Conservation (phyloP, 108 stramenopile species). For the Skeletonema marinoi region DNA sequence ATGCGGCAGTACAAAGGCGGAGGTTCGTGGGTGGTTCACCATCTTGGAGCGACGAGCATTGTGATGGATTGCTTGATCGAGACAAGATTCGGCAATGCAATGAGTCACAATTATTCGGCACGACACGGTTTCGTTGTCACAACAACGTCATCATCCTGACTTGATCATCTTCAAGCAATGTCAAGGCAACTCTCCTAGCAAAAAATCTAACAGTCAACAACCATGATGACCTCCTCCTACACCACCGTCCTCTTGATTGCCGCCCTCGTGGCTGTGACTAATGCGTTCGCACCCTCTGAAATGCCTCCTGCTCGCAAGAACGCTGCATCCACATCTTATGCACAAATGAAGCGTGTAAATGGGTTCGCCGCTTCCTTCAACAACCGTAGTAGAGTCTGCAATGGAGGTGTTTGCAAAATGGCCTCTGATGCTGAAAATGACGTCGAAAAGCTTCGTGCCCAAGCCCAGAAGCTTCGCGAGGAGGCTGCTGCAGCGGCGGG, state of each 20-base stretch:
- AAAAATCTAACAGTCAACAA: neutral
- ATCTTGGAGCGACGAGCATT: neutral
- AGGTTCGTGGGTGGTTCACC: neutral
- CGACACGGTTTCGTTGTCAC: no score
- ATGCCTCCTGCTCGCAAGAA: slow-evolving; percentile 6
- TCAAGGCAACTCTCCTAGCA: no score
- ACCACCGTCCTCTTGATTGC: slow-evolving; percentile 15
- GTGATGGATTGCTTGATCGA: no score
- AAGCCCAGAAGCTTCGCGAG: slow-evolving; percentile 36
- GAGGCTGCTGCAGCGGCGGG: slow-evolving; percentile 40
- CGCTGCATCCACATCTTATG: slow-evolving; percentile 15
- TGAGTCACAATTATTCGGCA: no score
- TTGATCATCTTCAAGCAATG: no score
- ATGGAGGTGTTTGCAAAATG: slow-evolving; percentile 26
- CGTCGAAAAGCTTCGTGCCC: slow-evolving; percentile 24
- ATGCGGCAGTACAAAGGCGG: neutral
- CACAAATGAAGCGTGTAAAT: slow-evolving; percentile 34
- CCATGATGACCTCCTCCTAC: slow-evolving; percentile 10
- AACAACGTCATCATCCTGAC: no score
- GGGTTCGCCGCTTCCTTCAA: slow-evolving; percentile 22
- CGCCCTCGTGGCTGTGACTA: slow-evolving; percentile 6
- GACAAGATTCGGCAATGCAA: no score
- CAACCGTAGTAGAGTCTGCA: slow-evolving; percentile 8
- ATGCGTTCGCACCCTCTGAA: slow-evolving; percentile 31
- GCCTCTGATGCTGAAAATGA: slow-evolving; percentile 41